phyloP scores from a whole-genome alignment of 805 yeast species.

The Candida alai region DNA sequence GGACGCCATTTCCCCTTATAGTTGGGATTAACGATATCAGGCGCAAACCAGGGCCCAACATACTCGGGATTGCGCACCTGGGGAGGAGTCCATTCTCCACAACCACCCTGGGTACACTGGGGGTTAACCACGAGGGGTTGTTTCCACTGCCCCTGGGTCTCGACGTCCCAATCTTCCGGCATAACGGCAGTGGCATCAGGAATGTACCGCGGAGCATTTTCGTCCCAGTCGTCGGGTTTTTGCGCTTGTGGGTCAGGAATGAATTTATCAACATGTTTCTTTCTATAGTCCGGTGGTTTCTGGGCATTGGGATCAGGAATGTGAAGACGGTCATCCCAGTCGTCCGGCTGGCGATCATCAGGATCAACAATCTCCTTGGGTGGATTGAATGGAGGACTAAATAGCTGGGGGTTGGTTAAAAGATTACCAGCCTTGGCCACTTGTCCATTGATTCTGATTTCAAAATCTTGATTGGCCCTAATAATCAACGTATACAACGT shows the following conservation, averaged over 20 bases:
- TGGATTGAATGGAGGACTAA: slow-evolving; percentile 66
- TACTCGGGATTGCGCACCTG: slow-evolving; percentile 62
- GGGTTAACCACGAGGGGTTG: slow-evolving; percentile 75
- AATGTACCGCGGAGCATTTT: slow-evolving; percentile 52
- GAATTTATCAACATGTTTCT: slow-evolving; percentile 49
- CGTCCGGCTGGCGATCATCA: slow-evolving; percentile 61
- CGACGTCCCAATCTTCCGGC: slow-evolving; percentile 73
- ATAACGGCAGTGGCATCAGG: slow-evolving; percentile 62
- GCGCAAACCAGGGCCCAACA: slow-evolving; percentile 77
- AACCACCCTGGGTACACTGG: slow-evolving; percentile 63
- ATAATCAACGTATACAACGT: slow-evolving; percentile 76
- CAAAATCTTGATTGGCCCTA: slow-evolving; percentile 61
- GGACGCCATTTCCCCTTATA: slow-evolving; percentile 81
- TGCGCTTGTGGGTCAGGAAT: slow-evolving; percentile 65
- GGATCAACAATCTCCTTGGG: slow-evolving; percentile 56
- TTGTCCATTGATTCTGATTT: slow-evolving; percentile 80
- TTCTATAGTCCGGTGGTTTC: slow-evolving; percentile 88
- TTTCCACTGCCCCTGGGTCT: slow-evolving; percentile 83
- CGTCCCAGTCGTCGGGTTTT: slow-evolving; percentile 82
- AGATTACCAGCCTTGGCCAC: slow-evolving; percentile 68
- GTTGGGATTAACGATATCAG: slow-evolving; percentile 65
- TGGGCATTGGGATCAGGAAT: slow-evolving; percentile 67
- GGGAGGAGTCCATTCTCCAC: slow-evolving; percentile 81
- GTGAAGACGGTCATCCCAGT: slow-evolving; percentile 71
- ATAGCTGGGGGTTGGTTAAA: slow-evolving; percentile 44